A percentile compares a stretch with the other conserved stretches of the same genome.
Conservation (phyloP, 176 grass and related monocot genomes). For the Tuctoria greenei region DNA sequence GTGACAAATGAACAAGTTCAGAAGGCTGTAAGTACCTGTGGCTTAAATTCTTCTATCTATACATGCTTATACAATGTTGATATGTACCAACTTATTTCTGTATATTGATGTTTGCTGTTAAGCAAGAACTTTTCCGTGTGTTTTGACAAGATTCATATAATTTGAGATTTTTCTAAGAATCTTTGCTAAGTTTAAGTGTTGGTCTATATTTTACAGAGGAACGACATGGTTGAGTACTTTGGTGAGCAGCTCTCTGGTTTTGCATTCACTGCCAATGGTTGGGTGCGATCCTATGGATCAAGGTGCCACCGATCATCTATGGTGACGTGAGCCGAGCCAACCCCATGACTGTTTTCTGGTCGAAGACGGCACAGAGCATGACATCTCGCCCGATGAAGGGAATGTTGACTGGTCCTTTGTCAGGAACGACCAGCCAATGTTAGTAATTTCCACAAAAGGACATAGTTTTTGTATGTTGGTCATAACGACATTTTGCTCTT, state of each 20-base stretch:
- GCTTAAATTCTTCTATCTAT: constrained; percentile 10
- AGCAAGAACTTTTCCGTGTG: background rate
- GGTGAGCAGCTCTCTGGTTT: constrained; percentile 91
- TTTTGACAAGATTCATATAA: background rate
- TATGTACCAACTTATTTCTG: background rate
- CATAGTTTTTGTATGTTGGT: background rate
- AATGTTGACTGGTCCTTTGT: constrained; percentile 97
- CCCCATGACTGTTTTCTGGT: constrained; percentile 95
- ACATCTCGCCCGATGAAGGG: constrained; percentile 95
- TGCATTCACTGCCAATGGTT: constrained; percentile 89
- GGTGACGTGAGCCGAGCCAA: constrained; percentile 94
- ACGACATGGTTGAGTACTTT: constrained; percentile 97
- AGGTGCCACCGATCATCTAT: constrained; percentile 91
- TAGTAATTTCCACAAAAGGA: background rate
- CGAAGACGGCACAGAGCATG: constrained; percentile 73
- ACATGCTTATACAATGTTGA: constrained; percentile 12
- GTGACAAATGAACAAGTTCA: constrained; percentile 92
- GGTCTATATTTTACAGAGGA: constrained; percentile 53
- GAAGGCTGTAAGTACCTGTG: constrained; percentile 63
- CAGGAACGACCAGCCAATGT: constrained; percentile 93
- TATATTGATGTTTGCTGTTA: constrained; percentile 7
- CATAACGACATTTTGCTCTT: background rate
- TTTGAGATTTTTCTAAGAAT: background rate
- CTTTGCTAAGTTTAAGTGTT: background rate
- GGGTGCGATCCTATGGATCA: constrained; percentile 95